Percentiles rank a stretch among this genome's conserved stretches.
Evolutionary conservation across 208 protist genomes (phyloP).

Genomic region (Trypanosoma cruzi): DNA sequence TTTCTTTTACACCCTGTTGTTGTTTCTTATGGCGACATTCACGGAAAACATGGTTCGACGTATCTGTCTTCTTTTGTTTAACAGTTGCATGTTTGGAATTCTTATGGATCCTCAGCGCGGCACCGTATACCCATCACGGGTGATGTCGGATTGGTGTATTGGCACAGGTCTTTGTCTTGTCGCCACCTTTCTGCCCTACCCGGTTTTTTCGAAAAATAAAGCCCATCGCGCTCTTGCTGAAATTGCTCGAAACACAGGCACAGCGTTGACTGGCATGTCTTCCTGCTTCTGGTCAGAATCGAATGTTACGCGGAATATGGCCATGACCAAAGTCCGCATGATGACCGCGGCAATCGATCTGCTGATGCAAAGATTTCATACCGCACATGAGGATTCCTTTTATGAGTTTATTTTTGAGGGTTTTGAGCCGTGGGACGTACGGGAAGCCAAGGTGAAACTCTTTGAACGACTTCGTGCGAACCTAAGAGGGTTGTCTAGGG

Average conservation of each 20-base stretch:
- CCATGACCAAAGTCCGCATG: constrained; percentile 79
- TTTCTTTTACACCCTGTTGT: constrained; percentile 70
- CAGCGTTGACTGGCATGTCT: constrained; percentile 67
- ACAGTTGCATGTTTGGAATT: constrained; percentile 78
- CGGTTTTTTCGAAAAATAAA: constrained; percentile 69
- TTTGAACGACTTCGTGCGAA: constrained; percentile 76
- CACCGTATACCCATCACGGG: constrained; percentile 59
- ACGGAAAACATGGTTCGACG: constrained; percentile 73
- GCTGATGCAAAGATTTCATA: constrained; percentile 57
- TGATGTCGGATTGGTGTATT: constrained; percentile 90
- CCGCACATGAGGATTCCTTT: constrained; percentile 68
- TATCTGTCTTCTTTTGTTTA: constrained; percentile 89
- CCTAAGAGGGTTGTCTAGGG: constrained; percentile 77
- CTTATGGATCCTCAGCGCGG: constrained; percentile 38
- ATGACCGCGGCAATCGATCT: constrained; percentile 73
- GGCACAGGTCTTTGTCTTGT: constrained; percentile 72
- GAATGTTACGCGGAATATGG: constrained; percentile 86
- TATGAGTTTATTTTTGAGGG: constrained; percentile 88
- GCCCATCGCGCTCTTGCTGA: constrained; percentile 51
- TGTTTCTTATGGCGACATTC: constrained; percentile 84
- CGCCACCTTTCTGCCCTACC: constrained; percentile 78
- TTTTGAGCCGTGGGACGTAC: constrained; percentile 61
- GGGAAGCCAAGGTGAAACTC: constrained; percentile 58
- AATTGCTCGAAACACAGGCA: constrained; percentile 67
- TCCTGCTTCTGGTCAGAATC: constrained; percentile 86